Evolutionary conservation across 805 yeast species (phyloP).

Genomic region (Kuraishia cidri): DNA sequence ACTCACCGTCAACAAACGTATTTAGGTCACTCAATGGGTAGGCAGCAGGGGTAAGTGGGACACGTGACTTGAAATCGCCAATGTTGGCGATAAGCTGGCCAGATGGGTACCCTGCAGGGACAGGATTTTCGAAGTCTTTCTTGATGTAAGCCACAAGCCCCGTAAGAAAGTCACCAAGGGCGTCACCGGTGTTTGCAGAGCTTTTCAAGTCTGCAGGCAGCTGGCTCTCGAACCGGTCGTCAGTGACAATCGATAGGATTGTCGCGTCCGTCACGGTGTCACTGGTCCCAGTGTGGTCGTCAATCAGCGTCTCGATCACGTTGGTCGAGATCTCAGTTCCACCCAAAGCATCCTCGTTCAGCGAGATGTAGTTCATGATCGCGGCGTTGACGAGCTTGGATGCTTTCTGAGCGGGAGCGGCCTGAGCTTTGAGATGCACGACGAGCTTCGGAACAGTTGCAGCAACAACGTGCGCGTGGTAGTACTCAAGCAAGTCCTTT

Average conservation of each 20-base stretch:
- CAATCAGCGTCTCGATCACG: neutral
- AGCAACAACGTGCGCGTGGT: slow-evolving; percentile 27
- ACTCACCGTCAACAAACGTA: too few species aligned
- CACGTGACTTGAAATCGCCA: slow-evolving; percentile 46
- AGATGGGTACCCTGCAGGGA: slow-evolving; percentile 33
- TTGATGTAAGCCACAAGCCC: neutral
- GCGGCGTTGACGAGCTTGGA: slow-evolving; percentile 14
- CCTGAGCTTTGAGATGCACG: slow-evolving; percentile 57
- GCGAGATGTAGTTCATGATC: slow-evolving; percentile 18
- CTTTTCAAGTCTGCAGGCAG: slow-evolving; percentile 4
- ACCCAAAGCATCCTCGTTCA: slow-evolving; percentile 11
- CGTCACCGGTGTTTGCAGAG: neutral
- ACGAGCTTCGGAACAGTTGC: slow-evolving; percentile 31
- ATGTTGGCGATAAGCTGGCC: slow-evolving; percentile 36
- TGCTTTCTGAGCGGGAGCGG: slow-evolving; percentile 11
- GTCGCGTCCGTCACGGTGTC: neutral
- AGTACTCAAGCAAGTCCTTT: slow-evolving; percentile 49
- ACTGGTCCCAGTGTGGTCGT: too few species aligned
- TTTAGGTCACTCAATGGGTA: slow-evolving; percentile 26
- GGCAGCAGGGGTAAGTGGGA: slow-evolving; percentile 54
- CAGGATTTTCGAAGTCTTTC: slow-evolving; percentile 12
- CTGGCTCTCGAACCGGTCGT: neutral
- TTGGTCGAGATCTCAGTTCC: slow-evolving; percentile 1
- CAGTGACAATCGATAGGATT: neutral
- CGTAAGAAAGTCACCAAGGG: neutral